A percentile compares a stretch with the other conserved stretches of the same genome.
These are phyloP conservation scores for Fusarium mexicanum DNA, from an alignment of 2,329 filamentous ascomycete genomes.

Conservation along the genomic window DNA sequence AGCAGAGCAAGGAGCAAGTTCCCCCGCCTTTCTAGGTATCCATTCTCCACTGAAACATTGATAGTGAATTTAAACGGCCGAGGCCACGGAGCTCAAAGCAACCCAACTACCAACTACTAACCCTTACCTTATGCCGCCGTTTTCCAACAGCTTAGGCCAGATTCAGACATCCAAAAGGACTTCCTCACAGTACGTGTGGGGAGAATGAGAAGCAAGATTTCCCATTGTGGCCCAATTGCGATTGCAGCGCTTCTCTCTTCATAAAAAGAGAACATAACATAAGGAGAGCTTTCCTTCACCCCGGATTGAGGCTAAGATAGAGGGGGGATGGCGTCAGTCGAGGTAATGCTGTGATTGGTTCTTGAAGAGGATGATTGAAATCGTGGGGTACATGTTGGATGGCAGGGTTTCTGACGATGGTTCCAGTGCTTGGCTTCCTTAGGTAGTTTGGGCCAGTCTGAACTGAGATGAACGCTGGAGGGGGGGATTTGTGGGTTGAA, in stretches of 20 bases:
- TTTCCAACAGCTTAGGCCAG: constrained; percentile 22
- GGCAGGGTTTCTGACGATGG: constrained; percentile 2
- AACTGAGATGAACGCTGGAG: neutral
- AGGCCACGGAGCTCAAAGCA: constrained; percentile 6
- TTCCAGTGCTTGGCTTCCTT: constrained; percentile 1
- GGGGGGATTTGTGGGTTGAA: neutral
- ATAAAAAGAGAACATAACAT: neutral
- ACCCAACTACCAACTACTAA: neutral
- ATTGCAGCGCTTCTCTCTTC: constrained; percentile 4
- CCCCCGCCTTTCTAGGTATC: constrained; percentile 4
- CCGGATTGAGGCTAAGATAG: constrained; percentile 2
- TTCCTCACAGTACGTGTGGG: constrained; percentile 10
- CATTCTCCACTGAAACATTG: constrained; percentile 16
- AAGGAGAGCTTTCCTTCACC: neutral
- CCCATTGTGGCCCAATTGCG: neutral
- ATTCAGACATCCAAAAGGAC: constrained; percentile 7
- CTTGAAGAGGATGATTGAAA: neutral
- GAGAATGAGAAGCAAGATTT: neutral
- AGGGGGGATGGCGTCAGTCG: constrained; percentile 4
- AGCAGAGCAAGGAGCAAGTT: neutral
- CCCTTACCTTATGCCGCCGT: constrained; percentile 10
- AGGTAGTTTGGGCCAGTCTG: neutral
- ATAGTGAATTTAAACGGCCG: constrained; percentile 18
- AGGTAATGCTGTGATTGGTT: constrained; percentile 11
- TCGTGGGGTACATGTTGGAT: constrained; percentile 18